Percentiles rank a stretch among this genome's conserved stretches.
phyloP scores from a whole-genome alignment of 2,329 filamentous ascomycete species.

The Incumbomyces delicatus region DNA sequence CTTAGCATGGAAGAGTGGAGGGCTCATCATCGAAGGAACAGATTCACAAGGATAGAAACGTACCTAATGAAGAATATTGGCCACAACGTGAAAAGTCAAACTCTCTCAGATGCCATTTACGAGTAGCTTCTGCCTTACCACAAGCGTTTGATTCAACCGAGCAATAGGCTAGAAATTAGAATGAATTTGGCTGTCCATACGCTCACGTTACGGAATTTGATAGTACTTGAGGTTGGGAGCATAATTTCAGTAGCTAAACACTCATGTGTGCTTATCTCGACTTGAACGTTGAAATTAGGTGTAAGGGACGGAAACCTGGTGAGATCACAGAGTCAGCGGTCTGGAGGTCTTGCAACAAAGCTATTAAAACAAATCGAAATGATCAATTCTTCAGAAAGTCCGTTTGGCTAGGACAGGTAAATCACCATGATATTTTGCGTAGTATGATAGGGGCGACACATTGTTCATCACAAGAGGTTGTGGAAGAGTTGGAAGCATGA shows the following conservation, averaged over 20 bases:
- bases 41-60: too few species aligned
- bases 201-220: slow-evolving; percentile 37
- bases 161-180: slow-evolving; percentile 34
- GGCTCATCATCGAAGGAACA: slow-evolving; percentile 37
- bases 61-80: too few species aligned
- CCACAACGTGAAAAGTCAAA: too few species aligned
- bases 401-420: slow-evolving; percentile 54
- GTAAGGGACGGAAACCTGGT: too few species aligned
- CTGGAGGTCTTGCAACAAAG: background rate
- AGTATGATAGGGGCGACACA: slow-evolving; percentile 57
- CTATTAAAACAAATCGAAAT: slow-evolving; percentile 5
- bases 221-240: slow-evolving; percentile 32
- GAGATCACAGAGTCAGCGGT: too few species aligned
- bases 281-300: too few species aligned
- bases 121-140: too few species aligned
- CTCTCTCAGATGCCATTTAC: too few species aligned
- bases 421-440: slow-evolving; percentile 41
- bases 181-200: slow-evolving; percentile 30
- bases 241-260: slow-evolving; percentile 25
- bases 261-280: too few species aligned
- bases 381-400: slow-evolving; percentile 41
- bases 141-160: too few species aligned
- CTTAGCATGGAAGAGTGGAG: slow-evolving; percentile 54
- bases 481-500: too few species aligned
- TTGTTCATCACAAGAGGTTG: slow-evolving; percentile 42